phyloP scores from a whole-genome alignment of 2,329 filamentous ascomycete genomes.

The Fusarium foetens region DNA sequence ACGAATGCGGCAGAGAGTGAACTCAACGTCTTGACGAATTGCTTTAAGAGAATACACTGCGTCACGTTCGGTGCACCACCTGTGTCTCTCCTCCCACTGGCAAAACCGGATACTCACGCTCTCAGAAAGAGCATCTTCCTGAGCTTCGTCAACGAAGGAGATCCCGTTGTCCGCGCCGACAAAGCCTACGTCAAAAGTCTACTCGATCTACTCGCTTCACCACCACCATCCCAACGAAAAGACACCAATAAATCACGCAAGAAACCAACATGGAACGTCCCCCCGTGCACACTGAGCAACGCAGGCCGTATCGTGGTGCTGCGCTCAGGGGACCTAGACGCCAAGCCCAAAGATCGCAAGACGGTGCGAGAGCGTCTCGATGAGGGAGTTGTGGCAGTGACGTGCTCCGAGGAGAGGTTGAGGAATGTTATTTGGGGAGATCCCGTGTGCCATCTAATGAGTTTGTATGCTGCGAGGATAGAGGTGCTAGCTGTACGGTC shows the following conservation, averaged over 20 bases:
- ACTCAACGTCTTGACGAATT: constrained; percentile 73
- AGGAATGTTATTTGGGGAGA: constrained; percentile 82
- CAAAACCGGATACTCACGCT: constrained; percentile 62
- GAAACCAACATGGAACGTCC: constrained; percentile 70
- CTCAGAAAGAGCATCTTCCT: constrained; percentile 78
- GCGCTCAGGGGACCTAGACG: constrained; percentile 58
- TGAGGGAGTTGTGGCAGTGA: constrained; percentile 74
- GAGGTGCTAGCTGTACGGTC: constrained; percentile 75
- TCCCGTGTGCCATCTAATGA: constrained; percentile 83
- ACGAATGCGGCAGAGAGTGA: constrained; percentile 69
- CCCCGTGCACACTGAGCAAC: constrained; percentile 73
- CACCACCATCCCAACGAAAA: constrained; percentile 52
- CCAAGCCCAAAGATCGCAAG: constrained; percentile 55
- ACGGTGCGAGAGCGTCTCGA: constrained; percentile 61
- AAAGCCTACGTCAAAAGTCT: constrained; percentile 78
- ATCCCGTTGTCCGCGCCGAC: constrained; percentile 81
- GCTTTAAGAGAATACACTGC: constrained; percentile 84
- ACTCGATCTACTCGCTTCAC: constrained; percentile 73
- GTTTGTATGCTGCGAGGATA: constrained; percentile 76
- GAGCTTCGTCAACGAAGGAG: constrained; percentile 86
- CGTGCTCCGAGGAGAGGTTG: constrained; percentile 74
- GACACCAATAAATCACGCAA: constrained; percentile 27
- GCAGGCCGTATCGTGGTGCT: constrained; percentile 77
- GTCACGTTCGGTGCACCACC: constrained; percentile 88
- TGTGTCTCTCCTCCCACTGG: constrained; percentile 75